A percentile compares a stretch with the other conserved stretches of the same genome.
These are phyloP conservation scores for Sarocladium strictum DNA, from an alignment of 2,329 filamentous ascomycete genomes.

Conservation along the genomic window DNA sequence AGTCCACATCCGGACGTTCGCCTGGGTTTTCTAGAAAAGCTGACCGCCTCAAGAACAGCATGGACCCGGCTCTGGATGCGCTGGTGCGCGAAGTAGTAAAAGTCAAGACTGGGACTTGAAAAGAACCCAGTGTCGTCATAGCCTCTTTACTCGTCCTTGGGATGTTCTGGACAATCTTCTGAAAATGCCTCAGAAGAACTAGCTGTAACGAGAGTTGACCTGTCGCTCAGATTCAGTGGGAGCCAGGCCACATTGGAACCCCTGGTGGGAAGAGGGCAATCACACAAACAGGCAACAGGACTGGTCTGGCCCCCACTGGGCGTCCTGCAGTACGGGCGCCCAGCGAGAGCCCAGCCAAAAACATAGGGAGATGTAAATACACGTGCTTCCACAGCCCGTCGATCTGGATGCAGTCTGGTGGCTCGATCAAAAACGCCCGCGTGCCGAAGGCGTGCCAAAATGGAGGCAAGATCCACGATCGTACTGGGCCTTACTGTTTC, in stretches of 20 bases:
- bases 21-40: not conserved
- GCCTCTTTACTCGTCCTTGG: not conserved
- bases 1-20: not conserved
- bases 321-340: not conserved
- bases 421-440: not conserved
- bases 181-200: not conserved
- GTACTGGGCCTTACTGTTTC: not conserved
- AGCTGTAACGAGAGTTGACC: not conserved
- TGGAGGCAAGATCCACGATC: not conserved
- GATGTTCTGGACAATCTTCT: not conserved
- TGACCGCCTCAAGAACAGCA: not conserved
- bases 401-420: not conserved
- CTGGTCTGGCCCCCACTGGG: not conserved
- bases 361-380: not conserved
- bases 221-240: not conserved
- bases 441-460: not conserved
- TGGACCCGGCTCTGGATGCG: not conserved
- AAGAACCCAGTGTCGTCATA: not conserved
- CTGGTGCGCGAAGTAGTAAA: not conserved
- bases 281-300: not conserved
- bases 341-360: not conserved
- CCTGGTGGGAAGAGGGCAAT: not conserved
- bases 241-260: not conserved
- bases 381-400: not conserved
- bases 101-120: not conserved